Evolutionary conservation across 2,329 filamentous ascomycete genomes (phyloP).

Genomic region (Colletotrichum coccodes): DNA sequence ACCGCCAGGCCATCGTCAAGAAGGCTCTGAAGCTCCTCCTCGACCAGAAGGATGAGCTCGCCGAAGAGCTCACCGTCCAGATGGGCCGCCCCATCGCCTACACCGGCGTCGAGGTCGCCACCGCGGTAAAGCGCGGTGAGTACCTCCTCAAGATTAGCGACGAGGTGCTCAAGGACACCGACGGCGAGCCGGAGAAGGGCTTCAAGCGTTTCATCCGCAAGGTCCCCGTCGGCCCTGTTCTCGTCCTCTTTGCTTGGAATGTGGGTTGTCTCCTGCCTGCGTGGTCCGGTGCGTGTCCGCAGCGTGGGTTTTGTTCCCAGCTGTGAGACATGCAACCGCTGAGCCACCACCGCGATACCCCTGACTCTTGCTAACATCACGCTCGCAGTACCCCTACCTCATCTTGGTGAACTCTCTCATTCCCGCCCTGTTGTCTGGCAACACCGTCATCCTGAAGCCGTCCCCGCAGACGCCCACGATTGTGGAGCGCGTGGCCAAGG

Average conservation of each 20-base stretch:
- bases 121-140: slow-evolving; percentile 85
- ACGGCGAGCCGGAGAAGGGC: slow-evolving; percentile 85
- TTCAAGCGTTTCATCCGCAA: slow-evolving; percentile 93
- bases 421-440: slow-evolving; percentile 89
- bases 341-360: not conserved
- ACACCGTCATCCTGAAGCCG: slow-evolving; percentile 93
- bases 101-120: slow-evolving; percentile 83
- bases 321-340: slow-evolving; percentile 7
- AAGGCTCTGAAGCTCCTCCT: slow-evolving; percentile 79
- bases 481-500: slow-evolving; percentile 81
- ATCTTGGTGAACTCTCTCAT: slow-evolving; percentile 93
- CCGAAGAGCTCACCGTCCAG: slow-evolving; percentile 87
- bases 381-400: slow-evolving; percentile 85
- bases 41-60: slow-evolving; percentile 81
- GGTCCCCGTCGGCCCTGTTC: slow-evolving; percentile 85
- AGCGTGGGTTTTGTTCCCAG: not conserved
- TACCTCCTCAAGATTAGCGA: slow-evolving; percentile 87
- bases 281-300: not conserved
- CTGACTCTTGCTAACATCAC: slow-evolving; percentile 25
- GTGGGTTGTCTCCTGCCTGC: slow-evolving; percentile 60
- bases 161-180: slow-evolving; percentile 81
- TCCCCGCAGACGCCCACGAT: slow-evolving; percentile 95
- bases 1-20: slow-evolving; percentile 83
- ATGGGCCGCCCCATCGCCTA: slow-evolving; percentile 96
- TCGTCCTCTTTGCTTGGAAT: slow-evolving; percentile 97